phyloP scores from a whole-genome alignment of 169 alveolate genomes.

The Neospora caninum region DNA sequence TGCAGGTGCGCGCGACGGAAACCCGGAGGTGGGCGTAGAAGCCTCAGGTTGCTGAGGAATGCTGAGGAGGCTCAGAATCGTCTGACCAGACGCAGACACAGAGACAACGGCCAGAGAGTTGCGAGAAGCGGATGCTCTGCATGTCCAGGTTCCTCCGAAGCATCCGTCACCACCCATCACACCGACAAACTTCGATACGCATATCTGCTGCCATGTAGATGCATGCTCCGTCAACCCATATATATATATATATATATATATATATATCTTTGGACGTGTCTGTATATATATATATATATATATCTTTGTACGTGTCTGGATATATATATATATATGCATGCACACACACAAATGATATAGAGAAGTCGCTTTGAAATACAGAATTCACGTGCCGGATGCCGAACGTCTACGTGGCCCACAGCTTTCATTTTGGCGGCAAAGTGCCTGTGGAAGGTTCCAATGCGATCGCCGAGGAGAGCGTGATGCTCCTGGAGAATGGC shows the following conservation, averaged over 20 bases:
- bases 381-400: no score
- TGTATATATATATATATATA: background rate
- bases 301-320: background rate
- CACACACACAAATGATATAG: background rate
- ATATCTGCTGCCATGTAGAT: background rate
- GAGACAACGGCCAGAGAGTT: no score
- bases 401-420: background rate
- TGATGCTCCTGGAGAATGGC: background rate
- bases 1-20: no score
- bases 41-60: no score
- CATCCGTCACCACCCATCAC: background rate
- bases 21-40: no score
- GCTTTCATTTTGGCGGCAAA: background rate
- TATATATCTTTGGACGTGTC: background rate
- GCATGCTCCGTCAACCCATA: background rate
- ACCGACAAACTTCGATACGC: background rate
- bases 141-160: no score
- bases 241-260: background rate
- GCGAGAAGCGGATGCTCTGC: no score
- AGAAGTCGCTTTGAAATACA: background rate
- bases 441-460: background rate
- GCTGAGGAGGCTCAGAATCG: no score
- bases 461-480: constrained; percentile 1
- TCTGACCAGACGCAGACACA: no score
- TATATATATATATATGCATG: background rate